Evolutionary conservation across 2,329 filamentous ascomycete species (phyloP), one percentile per base, ranked within the genome.

Genomic region (Trichoderma simmonsii): DNA sequence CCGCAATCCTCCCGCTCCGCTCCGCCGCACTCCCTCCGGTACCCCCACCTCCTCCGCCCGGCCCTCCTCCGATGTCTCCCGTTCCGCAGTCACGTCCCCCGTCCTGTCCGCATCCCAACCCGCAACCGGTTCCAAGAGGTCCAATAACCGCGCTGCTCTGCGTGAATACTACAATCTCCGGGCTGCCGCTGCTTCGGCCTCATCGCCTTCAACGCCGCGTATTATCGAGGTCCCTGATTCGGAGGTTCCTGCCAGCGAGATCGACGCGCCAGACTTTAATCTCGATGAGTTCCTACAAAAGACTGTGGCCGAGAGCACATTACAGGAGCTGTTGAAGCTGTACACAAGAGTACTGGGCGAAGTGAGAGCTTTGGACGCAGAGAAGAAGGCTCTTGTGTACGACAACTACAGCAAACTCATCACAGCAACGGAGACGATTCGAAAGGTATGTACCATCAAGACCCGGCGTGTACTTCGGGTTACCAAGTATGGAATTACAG

Each of bases 401-500:
- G 95, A 99, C 81, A 99, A 99, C 80, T 99, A 98, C 82, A 96
- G 92, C 76, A 98, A 98, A 83, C 84, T 99, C 75, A 98, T 99
- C 75, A 89, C 92, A n/a, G 96, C 96, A 1, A 98, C 97, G 12
- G 95, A 97, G 81, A 98, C 95, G 3, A 99, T 99, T 78, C 89
- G 93, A 64, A 94, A 93, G 83, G 89, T 89, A 76, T 18, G 64
- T 61, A 14, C 15, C 43, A 9, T 24, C 14, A 71, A 6, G 15
- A 24, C 61, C 24, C 39, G 18, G 61, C 12, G 21, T 26, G 60
- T 28, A 30, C 32, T 24, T 30, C 28, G 48, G 11, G n/a, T 43
- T 26, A 34, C 11, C 21, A n/a, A n/a, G 3, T 43, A 12, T n/a
- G 36, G 34, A 21, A 61, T 70, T 34, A 51, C n/a, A 9, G 18